Conservation (phyloP, 106 monocot species). For the Dendrobium nobile region DNA sequence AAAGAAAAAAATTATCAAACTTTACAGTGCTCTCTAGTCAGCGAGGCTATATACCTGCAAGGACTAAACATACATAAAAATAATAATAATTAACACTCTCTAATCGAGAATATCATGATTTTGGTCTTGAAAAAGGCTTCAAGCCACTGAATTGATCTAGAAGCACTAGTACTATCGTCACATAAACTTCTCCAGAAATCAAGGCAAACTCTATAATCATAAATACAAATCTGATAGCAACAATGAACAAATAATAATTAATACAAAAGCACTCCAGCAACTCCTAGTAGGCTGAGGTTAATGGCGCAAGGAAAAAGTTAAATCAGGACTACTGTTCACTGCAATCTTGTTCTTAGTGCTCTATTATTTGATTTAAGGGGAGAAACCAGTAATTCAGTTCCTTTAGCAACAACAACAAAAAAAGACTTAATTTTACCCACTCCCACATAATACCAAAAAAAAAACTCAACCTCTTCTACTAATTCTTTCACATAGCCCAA, state of each 20-base stretch:
- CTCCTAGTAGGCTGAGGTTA: background rate
- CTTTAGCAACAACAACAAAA: background rate
- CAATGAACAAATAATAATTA: background rate
- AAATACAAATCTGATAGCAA: background rate
- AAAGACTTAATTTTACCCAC: no score
- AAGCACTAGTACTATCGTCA: background rate
- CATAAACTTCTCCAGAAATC: no score
- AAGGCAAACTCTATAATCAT: background rate
- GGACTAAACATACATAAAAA: background rate
- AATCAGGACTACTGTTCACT: background rate
- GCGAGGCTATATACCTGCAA: background rate
- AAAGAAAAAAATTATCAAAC: slow-evolving; percentile 4
- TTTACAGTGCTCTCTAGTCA: background rate
- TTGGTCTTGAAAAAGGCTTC: background rate
- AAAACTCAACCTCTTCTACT: background rate
- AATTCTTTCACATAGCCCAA: background rate
- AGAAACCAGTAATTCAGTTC: background rate
- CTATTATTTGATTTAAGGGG: background rate
- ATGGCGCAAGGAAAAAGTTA: background rate
- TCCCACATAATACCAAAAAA: no score
- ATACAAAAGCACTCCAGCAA: background rate
- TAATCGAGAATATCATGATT: background rate
- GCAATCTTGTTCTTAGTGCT: background rate
- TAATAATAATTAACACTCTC: background rate
- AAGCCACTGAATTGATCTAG: background rate